A percentile compares a stretch with the other conserved stretches of the same genome.
These are phyloP conservation scores for Xylaria venustula DNA, from an alignment of 495 filamentous ascomycete genomes.

Conservation along the genomic window DNA sequence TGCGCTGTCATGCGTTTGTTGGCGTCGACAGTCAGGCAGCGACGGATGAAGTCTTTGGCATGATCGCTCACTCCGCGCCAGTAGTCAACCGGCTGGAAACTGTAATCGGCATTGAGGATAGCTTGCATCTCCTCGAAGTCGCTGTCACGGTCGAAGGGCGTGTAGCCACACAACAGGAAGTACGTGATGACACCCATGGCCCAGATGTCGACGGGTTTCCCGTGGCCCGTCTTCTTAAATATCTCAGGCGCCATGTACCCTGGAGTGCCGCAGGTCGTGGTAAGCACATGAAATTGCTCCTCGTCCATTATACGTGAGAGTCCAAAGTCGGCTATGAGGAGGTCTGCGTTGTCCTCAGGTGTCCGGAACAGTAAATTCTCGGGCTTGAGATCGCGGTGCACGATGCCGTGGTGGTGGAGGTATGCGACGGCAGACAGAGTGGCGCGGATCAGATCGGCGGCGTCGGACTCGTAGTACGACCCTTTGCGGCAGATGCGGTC, in stretches of 20 bases:
- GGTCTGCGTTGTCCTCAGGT: conserved; percentile 76
- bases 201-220: conserved; percentile 92
- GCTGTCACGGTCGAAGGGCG: conserved; percentile 94
- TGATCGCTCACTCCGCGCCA: conserved; percentile 87
- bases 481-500: conserved; percentile 98
- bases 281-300: conserved; percentile 96
- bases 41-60: conserved; percentile 83
- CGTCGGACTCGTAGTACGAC: conserved; percentile 96
- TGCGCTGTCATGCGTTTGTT: conserved; percentile 87
- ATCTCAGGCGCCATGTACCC: conserved; percentile 99
- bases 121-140: conserved; percentile 99
- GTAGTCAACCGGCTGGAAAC: conserved; percentile 93
- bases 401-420: conserved; percentile 96
- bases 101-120: conserved; percentile 93
- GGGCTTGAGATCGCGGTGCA: conserved; percentile 80
- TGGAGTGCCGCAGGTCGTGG: conserved; percentile 95
- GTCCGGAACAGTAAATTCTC: conserved; percentile 80
- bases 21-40: conserved; percentile 87
- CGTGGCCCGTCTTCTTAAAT: conserved; percentile 83
- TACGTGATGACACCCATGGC: conserved; percentile 96
- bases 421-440: conserved; percentile 97
- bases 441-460: conserved; percentile 89
- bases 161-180: conserved; percentile 97
- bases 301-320: conserved; percentile 97
- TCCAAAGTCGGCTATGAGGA: conserved; percentile 97